These are phyloP conservation scores for Parmales sp. DNA, from an alignment of 108 stramenopile species.

Conservation along the genomic window DNA sequence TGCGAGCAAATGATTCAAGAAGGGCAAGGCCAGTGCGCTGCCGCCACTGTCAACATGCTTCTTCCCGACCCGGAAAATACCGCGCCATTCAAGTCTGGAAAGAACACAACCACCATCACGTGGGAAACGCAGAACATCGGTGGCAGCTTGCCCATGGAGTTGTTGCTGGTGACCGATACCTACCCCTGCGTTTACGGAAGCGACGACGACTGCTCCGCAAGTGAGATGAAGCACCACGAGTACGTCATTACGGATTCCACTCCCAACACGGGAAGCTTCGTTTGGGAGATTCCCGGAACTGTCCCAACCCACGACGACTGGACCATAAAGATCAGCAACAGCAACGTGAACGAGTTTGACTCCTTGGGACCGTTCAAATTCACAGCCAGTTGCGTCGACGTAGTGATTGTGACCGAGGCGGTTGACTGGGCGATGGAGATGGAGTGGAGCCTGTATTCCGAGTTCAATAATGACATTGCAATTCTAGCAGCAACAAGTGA, in stretches of 20 bases:
- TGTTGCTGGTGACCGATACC: not conserved
- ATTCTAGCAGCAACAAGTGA: not conserved
- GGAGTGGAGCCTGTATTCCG: not conserved
- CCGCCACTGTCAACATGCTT: no score
- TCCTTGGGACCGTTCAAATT: not conserved
- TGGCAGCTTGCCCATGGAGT: not conserved
- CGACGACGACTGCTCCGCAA: not conserved
- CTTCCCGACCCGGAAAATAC: not conserved
- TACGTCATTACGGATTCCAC: not conserved
- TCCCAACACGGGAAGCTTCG: not conserved
- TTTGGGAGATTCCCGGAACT: not conserved
- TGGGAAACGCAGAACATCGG: slow-evolving; percentile 5
- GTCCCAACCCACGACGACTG: not conserved
- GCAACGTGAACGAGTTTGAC: not conserved
- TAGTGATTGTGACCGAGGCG: not conserved
- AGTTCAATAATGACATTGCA: not conserved
- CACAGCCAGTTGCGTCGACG: not conserved
- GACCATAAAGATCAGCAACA: not conserved
- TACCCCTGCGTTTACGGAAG: not conserved
- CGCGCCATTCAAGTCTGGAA: not conserved
- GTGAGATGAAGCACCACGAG: no score
- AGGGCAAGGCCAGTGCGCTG: no score
- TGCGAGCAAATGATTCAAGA: no score
- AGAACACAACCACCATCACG: not conserved
- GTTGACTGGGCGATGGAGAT: not conserved